Evolutionary conservation across 1,139 yeast species (phyloP), one percentile per base, ranked within the genome.

Genomic region (Protomyces gravidus): DNA sequence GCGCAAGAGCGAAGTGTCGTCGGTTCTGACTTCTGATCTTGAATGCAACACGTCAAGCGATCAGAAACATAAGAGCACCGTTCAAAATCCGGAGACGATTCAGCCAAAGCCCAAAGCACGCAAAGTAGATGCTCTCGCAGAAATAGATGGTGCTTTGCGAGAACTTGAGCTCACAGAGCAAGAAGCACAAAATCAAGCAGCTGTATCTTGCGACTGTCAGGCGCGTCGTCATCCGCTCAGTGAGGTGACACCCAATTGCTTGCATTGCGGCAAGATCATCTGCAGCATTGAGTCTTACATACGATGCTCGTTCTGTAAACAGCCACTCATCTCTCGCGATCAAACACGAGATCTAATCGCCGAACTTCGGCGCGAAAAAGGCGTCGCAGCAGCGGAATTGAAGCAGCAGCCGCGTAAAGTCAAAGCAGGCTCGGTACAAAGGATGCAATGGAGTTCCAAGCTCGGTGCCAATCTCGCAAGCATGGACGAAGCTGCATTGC

Each of bases 251-350:
- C 98, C 98, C 0, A 94, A 94, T 70, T 94, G 99, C 68, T 73
- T 92, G 48, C 84, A 85, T 62, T 94, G 99, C 72, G 99, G 99
- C 9, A 89, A 89, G 69, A 88, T 94, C 42, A 86, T 92, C 1
- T 94, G 99, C 73, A 78, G 79, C 2, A 84, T 84, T 67, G 97
- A 94, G 69, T 97, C 97, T 0, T 76, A 80, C 45, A 89, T 89
- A 59, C 94, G 94, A 3, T 94, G 99, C 45, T 57, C 61, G 11
- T 60, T 55, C 23, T 60, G 62, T 23, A 45, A 50, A 25, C 42
- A 42, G 17, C 50, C 55, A 7, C 47, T 60, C 5, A 28, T 60
- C 28, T 49, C 49, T n/a, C 39, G 52, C n/a, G 47, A 48, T 2
- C 62, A 60, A 25, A 51, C 51, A 46, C 45, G 46, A 26, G 62